These are phyloP conservation scores for Apiotrichum domesticum DNA, from an alignment of 1,284 basidiomycete species.

Conservation along the genomic window DNA sequence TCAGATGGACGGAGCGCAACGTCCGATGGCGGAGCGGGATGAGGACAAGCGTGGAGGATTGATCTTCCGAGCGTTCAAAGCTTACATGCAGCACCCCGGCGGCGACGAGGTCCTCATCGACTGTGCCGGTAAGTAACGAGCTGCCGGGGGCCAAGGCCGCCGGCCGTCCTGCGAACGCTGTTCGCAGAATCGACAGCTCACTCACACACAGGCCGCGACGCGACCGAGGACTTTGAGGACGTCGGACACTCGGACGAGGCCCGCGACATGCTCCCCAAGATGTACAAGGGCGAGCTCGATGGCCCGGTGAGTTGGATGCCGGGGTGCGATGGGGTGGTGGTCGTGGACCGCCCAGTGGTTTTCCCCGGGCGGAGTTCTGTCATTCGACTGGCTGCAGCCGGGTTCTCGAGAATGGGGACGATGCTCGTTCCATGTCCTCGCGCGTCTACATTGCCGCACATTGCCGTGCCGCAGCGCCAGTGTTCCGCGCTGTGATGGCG, in stretches of 20 bases:
- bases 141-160: too few species aligned
- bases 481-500: too few species aligned
- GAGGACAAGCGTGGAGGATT: background rate
- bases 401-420: too few species aligned
- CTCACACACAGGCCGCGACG: constrained; percentile 62
- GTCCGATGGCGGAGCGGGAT: background rate
- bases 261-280: constrained; percentile 69
- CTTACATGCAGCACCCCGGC: constrained; percentile 71
- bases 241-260: constrained; percentile 99
- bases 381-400: too few species aligned
- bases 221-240: constrained; percentile 98
- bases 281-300: constrained; percentile 75
- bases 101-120: constrained; percentile 95
- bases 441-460: too few species aligned
- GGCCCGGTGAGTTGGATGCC: constrained; percentile 47
- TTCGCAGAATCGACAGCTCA: background rate
- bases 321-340: too few species aligned
- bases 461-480: too few species aligned
- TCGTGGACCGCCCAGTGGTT: too few species aligned
- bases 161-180: too few species aligned
- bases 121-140: constrained; percentile 69
- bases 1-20: background rate
- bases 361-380: too few species aligned
- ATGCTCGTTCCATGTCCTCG: too few species aligned
- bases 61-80: background rate